A percentile compares a stretch with the other conserved stretches of the same genome.
These are phyloP conservation scores for Singerocomus rubriflavus DNA, from an alignment of 1,284 basidiomycete species.

Conservation along the genomic window DNA sequence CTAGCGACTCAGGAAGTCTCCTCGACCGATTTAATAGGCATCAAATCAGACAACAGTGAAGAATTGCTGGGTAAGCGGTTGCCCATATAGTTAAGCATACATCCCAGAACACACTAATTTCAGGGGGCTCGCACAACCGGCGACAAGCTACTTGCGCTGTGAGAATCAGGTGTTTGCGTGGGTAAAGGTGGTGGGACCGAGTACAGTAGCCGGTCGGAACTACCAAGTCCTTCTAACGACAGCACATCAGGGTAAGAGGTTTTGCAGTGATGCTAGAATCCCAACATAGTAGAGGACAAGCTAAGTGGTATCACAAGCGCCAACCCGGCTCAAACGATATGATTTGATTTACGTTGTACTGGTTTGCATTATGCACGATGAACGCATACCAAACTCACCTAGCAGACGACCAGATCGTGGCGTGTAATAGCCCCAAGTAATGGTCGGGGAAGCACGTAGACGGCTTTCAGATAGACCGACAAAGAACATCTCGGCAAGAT, in stretches of 20 bases:
- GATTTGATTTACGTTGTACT: background rate
- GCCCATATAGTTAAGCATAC: background rate
- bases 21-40: too few relatives aligned
- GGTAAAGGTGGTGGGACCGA: background rate
- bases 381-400: constrained; percentile 13
- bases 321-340: background rate
- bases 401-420: background rate
- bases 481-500: background rate
- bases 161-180: background rate
- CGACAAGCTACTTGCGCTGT: background rate
- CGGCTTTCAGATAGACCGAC: background rate
- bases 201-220: background rate
- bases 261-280: too few relatives aligned
- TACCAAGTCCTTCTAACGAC: background rate
- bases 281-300: background rate
- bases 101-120: constrained; percentile 1
- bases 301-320: background rate
- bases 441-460: background rate
- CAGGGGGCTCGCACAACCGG: too few relatives aligned
- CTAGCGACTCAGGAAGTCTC: background rate
- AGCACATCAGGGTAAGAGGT: background rate
- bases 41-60: background rate
- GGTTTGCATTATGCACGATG: background rate
- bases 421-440: background rate
- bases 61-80: background rate